Evolutionary conservation across 441 rosid species (phyloP).

Genomic region (Gossypium lobatum): DNA sequence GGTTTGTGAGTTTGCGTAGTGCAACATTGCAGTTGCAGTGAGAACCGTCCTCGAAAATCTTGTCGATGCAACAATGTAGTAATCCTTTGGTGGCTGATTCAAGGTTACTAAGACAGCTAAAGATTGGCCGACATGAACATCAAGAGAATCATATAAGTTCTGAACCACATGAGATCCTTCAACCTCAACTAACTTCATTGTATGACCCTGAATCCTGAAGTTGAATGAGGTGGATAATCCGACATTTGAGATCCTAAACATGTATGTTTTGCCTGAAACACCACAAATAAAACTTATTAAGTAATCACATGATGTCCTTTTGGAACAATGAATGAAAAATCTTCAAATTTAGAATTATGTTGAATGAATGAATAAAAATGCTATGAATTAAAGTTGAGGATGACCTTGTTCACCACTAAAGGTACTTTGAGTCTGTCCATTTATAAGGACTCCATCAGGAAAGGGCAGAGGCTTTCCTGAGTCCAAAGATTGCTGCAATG

Average conservation of each 20-base stretch:
- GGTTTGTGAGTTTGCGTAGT: slow-evolving; percentile 51
- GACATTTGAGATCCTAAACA: slow-evolving; percentile 79
- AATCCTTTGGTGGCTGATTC: slow-evolving; percentile 66
- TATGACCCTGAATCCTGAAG: slow-evolving; percentile 82
- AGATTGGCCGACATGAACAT: slow-evolving; percentile 89
- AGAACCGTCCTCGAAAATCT: slow-evolving; percentile 44
- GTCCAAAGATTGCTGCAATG: slow-evolving; percentile 54
- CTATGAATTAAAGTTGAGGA: not conserved
- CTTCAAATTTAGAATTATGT: not conserved
- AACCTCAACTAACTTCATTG: slow-evolving; percentile 75
- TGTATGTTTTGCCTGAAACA: slow-evolving; percentile 71
- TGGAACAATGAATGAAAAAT: not conserved
- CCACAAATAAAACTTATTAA: not conserved
- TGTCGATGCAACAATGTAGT: slow-evolving; percentile 69
- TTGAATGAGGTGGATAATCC: slow-evolving; percentile 66
- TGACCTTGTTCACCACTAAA: slow-evolving; percentile 76
- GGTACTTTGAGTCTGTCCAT: slow-evolving; percentile 59
- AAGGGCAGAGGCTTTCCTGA: slow-evolving; percentile 63
- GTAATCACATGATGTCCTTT: not conserved
- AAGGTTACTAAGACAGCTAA: slow-evolving; percentile 62
- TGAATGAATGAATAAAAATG: not conserved
- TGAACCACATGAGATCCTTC: slow-evolving; percentile 86
- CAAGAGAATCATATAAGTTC: slow-evolving; percentile 67
- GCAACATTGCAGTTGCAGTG: slow-evolving; percentile 48
- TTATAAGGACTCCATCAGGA: slow-evolving; percentile 76